Evolutionary conservation across 441 rosid genomes (phyloP).

Genomic region (Adansonia madagascariensis): DNA sequence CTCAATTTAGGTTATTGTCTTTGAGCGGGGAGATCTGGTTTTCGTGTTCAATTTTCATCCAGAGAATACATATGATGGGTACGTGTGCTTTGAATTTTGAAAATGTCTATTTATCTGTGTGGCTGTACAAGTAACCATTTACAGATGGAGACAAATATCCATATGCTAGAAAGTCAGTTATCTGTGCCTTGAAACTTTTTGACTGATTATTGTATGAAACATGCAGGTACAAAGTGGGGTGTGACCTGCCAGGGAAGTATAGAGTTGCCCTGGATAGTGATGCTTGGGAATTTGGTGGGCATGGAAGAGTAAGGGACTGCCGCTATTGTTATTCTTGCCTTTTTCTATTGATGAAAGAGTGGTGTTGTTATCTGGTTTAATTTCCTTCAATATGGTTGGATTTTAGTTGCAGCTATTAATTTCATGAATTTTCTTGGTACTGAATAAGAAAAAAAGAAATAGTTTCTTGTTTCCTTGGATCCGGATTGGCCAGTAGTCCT

Average conservation of each 20-base stretch:
- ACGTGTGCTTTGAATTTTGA: slow-evolving; percentile 26
- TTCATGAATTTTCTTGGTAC: slow-evolving; percentile 13
- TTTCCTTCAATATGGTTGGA: background rate
- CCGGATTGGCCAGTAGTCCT: background rate
- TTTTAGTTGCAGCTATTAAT: background rate
- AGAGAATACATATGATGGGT: slow-evolving; percentile 73
- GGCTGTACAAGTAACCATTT: too few species aligned
- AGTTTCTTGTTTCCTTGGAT: background rate
- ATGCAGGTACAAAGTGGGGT: slow-evolving; percentile 79
- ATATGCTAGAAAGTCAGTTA: slow-evolving; percentile 4
- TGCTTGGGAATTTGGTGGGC: slow-evolving; percentile 73
- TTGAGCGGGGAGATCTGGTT: slow-evolving; percentile 80
- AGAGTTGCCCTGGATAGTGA: slow-evolving; percentile 80
- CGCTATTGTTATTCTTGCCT: slow-evolving; percentile 22
- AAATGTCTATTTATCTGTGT: background rate
- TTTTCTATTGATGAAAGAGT: background rate
- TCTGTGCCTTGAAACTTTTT: background rate
- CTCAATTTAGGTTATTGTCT: slow-evolving; percentile 69
- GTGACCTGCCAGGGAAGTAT: slow-evolving; percentile 82
- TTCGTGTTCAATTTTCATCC: slow-evolving; percentile 87
- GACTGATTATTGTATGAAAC: slow-evolving; percentile 31
- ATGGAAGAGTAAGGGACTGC: slow-evolving; percentile 64
- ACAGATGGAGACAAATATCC: background rate
- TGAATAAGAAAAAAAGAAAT: background rate
- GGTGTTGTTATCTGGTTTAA: background rate